These are phyloP conservation scores for Chenopodium formosanum DNA, from an alignment of 148 eudicot genomes.

Conservation along the genomic window DNA sequence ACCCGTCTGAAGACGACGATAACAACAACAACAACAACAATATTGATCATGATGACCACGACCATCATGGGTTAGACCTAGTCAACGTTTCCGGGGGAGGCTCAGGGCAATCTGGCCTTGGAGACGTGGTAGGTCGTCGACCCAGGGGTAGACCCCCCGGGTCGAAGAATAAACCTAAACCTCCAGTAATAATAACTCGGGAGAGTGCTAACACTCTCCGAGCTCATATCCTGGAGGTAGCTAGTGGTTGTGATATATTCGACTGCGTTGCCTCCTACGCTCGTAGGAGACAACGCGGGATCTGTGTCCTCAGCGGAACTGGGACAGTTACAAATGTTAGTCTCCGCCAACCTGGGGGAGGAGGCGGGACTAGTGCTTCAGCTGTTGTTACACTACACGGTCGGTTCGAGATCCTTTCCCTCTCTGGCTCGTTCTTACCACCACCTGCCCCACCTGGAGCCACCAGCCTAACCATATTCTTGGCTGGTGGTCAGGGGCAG, in stretches of 20 bases:
- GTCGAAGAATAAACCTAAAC: constrained; percentile 67
- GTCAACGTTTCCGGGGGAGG: constrained; percentile 20
- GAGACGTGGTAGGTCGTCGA: constrained; percentile 47
- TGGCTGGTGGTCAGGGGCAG: constrained; percentile 85
- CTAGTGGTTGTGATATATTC: constrained; percentile 53
- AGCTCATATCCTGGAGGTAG: constrained; percentile 65
- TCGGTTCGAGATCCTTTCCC: constrained; percentile 63
- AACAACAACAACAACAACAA: constrained; percentile 27
- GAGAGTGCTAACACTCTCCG: constrained; percentile 75
- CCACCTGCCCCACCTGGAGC: constrained; percentile 83
- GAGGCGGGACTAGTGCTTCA: constrained; percentile 34
- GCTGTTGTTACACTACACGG: constrained; percentile 62
- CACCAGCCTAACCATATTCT: constrained; percentile 54
- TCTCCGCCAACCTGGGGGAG: constrained; percentile 54
- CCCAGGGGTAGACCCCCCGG: constrained; percentile 73
- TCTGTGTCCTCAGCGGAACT: constrained; percentile 63
- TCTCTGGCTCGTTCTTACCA: constrained; percentile 62
- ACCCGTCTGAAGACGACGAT: constrained; percentile 23
- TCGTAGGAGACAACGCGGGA: constrained; percentile 64
- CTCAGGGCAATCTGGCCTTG: constrained; percentile 22
- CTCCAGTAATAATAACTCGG: constrained; percentile 66
- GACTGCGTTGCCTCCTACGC: constrained; percentile 63
- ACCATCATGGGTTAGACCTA: constrained; percentile 25
- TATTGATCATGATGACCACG: constrained; percentile 8
- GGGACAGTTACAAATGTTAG: constrained; percentile 70